These are phyloP conservation scores for Hypoxylon sp. DNA, from an alignment of 2,329 filamentous ascomycete genomes.

Conservation along the genomic window DNA sequence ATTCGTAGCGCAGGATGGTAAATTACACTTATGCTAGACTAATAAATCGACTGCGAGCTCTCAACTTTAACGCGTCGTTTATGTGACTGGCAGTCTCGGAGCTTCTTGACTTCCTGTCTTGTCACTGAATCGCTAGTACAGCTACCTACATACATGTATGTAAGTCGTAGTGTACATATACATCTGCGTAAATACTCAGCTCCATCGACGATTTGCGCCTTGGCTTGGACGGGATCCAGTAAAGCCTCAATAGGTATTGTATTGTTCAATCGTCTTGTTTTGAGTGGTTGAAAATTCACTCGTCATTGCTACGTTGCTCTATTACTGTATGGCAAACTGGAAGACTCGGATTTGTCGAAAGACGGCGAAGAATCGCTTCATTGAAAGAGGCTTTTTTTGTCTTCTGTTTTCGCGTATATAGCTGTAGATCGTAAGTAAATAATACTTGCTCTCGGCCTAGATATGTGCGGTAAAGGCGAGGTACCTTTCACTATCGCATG, in stretches of 20 bases:
- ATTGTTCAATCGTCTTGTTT: neutral
- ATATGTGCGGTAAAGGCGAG: constrained; percentile 11
- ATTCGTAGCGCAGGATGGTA: constrained; percentile 5
- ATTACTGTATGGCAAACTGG: constrained; percentile 19
- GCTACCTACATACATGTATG: too few relatives aligned
- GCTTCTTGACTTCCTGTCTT: constrained; percentile 11
- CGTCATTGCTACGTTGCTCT: constrained; percentile 29
- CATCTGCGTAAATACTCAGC: constrained; percentile 14
- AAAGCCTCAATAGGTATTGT: constrained; percentile 10
- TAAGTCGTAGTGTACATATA: constrained; percentile 9
- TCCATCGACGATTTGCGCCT: constrained; percentile 32
- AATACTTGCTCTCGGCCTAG: constrained; percentile 21
- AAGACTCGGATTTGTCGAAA: constrained; percentile 20
- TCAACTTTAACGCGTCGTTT: constrained; percentile 19
- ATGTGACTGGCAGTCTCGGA: neutral
- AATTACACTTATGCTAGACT: constrained; percentile 13
- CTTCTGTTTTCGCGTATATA: constrained; percentile 3
- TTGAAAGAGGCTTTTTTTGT: constrained; percentile 31
- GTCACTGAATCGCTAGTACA: constrained; percentile 25
- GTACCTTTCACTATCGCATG: constrained; percentile 34
- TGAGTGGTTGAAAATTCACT: constrained; percentile 36
- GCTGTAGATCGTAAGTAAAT: constrained; percentile 15
- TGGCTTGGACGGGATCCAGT: constrained; percentile 30
- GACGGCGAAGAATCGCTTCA: constrained; percentile 8
- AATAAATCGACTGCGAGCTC: constrained; percentile 1